Evolutionary conservation across 352 stramenopile species (phyloP), one percentile per base, ranked within the genome.

Genomic region (Achlya hypogyna): DNA sequence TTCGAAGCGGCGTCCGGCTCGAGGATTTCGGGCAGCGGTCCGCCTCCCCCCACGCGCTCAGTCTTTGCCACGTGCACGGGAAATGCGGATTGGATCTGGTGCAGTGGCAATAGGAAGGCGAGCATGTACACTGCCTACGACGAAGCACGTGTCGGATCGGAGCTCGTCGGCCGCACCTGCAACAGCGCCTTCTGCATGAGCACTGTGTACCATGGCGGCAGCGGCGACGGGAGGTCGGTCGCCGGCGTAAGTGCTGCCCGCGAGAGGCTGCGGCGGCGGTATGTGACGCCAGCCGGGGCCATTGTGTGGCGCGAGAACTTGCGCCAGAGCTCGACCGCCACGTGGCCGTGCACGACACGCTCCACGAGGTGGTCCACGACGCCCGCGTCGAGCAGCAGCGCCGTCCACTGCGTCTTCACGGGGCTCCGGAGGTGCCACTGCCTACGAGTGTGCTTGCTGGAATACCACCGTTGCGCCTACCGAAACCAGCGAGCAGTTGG

Each of bases 121-220:
- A 65, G 42, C 42, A 65, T 58, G 29, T 51, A 27, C 23, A 54
- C 38, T 8, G 38, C 29, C 59, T 65, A n/a, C n/a, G 29, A 28
- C 28, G 20, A 20, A 58, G 23, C 14, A 51, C 12, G 20, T 38
- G 25, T 10, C 16, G 25, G 18, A 20, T 54, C 23, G 29, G 6
- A 54, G 29, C 6, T 54, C 42, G 18, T 49, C 22, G n/a, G n/a
- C n/a, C n/a, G n/a, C 22, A 64, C 56, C 29, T 64, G 56, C 6
- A 64, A n/a, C 31, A 64, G 14, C 6, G n/a, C 18, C 20, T 42
- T 53, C 18, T 64, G 56, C 56, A 64, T 64, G 38, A 64, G 18
- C 2, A 35, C 25, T 20, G 49, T 56, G 8, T 56, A 56, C 49
- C 49, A 56, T 16, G 16, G 35, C 42, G 25, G 35, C 23, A 27